These are phyloP conservation scores for Cystobasidium pallidum DNA, from an alignment of 1,284 basidiomycete species.

Conservation along the genomic window DNA sequence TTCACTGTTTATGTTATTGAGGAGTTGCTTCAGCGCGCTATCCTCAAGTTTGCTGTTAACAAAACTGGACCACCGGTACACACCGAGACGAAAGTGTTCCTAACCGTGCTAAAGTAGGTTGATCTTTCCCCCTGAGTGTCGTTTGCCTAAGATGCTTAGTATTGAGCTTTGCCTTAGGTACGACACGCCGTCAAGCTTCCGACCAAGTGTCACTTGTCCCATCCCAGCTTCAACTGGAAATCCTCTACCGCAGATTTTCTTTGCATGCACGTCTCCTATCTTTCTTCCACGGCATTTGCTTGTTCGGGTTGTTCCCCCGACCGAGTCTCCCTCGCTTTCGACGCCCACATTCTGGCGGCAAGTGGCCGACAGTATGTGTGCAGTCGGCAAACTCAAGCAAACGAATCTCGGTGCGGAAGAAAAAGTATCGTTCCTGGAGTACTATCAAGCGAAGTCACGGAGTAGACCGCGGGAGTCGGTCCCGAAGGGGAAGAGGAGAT, in stretches of 20 bases:
- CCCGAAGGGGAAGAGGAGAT: constrained; percentile 10
- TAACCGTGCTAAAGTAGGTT: constrained; percentile 14
- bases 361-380: constrained; percentile 14
- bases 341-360: constrained; percentile 11
- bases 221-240: constrained; percentile 2
- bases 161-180: not conserved
- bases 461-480: not conserved
- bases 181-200: constrained; percentile 21
- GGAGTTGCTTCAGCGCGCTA: constrained; percentile 2
- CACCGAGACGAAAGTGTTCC: not conserved
- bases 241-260: constrained; percentile 28
- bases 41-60: constrained; percentile 9
- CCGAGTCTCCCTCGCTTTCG: constrained; percentile 11
- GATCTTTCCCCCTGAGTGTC: not conserved
- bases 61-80: not conserved
- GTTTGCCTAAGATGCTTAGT: not conserved
- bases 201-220: constrained; percentile 23
- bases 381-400: constrained; percentile 33
- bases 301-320: not conserved
- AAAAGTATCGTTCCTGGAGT: constrained; percentile 29
- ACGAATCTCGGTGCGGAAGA: constrained; percentile 34
- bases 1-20: not conserved
- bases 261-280: constrained; percentile 27
- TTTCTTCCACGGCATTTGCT: constrained; percentile 20
- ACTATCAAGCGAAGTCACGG: constrained; percentile 19